Percentiles rank a stretch among this genome's conserved stretches.
Conservation (phyloP, 306 rosid genomes). For the Vicia villosa region DNA sequence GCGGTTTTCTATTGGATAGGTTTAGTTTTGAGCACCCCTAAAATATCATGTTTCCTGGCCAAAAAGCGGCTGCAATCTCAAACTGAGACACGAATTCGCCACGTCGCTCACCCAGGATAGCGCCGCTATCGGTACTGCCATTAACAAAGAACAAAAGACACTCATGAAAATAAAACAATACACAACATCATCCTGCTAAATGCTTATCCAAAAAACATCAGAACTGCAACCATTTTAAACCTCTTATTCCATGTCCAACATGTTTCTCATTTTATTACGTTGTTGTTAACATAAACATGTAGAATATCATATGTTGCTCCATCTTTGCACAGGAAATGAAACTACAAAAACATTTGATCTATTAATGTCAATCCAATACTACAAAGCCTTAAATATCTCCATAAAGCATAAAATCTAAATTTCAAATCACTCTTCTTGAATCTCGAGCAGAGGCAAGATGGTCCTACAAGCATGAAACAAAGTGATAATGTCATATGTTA, state of each 20-base stretch:
- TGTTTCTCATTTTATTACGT: constrained; percentile 37
- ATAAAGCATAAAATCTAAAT: constrained; percentile 30
- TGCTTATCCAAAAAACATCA: constrained; percentile 36
- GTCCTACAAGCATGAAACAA: constrained; percentile 64
- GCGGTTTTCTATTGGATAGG: no score
- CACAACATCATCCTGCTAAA: constrained; percentile 42
- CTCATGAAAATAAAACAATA: constrained; percentile 27
- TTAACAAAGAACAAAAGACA: background rate
- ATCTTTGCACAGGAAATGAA: constrained; percentile 35
- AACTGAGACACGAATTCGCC: no score
- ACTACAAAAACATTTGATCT: constrained; percentile 24
- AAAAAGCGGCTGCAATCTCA: no score
- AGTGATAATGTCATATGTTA: constrained; percentile 33
- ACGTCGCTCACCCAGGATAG: no score
- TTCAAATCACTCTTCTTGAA: constrained; percentile 69
- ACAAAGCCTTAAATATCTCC: constrained; percentile 25
- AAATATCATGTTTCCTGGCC: no score
- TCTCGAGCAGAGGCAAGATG: constrained; percentile 86
- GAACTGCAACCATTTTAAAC: constrained; percentile 31
- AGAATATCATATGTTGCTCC: constrained; percentile 36
- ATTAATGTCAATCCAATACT: constrained; percentile 36
- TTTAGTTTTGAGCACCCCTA: no score
- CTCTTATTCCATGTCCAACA: constrained; percentile 37
- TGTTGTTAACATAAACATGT: constrained; percentile 37
- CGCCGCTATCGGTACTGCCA: no score